Percentiles rank a stretch among this genome's conserved stretches.
These are phyloP conservation scores for Stephania yunnanensis DNA, from an alignment of 164 flowering plant genomes.

Conservation along the genomic window DNA sequence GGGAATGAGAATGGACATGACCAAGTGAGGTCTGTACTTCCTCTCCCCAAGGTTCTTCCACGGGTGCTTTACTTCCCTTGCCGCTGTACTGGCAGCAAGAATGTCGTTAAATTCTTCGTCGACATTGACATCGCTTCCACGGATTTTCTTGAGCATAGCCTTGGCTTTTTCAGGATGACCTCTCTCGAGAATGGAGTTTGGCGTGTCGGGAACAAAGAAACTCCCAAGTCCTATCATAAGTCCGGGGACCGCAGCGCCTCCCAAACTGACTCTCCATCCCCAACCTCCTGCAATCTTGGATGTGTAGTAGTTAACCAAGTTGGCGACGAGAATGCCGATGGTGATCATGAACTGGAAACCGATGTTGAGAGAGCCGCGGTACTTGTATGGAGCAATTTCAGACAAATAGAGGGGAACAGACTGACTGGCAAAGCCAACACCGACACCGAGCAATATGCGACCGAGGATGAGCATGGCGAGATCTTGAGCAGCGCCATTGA, in stretches of 20 bases:
- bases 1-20: not conserved
- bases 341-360: not conserved
- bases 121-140: not conserved
- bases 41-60: not conserved
- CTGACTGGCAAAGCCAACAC: slow-evolving; percentile 1
- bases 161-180: not conserved
- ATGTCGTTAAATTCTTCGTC: not conserved
- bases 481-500: not conserved
- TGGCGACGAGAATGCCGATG: not conserved
- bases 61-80: not conserved
- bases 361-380: not conserved
- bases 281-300: not conserved
- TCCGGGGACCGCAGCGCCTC: not conserved
- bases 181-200: slow-evolving; percentile 4
- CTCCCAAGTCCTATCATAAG: not conserved
- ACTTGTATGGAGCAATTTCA: slow-evolving; percentile 1
- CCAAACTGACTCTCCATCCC: not conserved
- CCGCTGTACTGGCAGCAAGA: not conserved
- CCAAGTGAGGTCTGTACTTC: not conserved
- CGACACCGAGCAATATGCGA: not conserved
- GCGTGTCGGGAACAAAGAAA: not conserved
- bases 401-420: not conserved
- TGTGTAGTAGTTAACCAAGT: not conserved
- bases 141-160: not conserved
- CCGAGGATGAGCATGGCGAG: slow-evolving; percentile 2